Evolutionary conservation across 495 filamentous ascomycete genomes (phyloP).

Genomic region (Podospora comata): DNA sequence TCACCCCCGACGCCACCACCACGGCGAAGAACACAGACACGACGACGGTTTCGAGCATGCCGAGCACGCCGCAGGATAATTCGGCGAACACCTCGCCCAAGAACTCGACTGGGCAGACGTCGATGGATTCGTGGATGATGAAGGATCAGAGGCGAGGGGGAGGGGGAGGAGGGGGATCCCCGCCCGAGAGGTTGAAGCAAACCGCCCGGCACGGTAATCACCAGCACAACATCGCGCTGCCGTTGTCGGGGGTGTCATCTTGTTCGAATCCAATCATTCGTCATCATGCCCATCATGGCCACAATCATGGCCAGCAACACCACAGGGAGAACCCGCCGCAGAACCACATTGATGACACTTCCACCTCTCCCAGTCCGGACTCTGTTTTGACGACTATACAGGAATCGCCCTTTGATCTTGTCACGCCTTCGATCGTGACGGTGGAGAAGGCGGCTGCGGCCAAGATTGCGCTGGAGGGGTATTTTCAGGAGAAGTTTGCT

Average conservation of each 20-base stretch:
- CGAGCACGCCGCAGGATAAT: neutral
- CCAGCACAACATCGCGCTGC: neutral
- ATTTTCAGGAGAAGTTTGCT: slow-evolving; percentile 61
- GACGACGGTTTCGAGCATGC: slow-evolving; percentile 10
- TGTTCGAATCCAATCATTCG: neutral
- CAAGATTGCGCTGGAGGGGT: slow-evolving; percentile 82
- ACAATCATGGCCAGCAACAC: neutral
- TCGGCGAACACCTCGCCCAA: slow-evolving; percentile 6
- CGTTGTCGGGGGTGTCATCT: neutral
- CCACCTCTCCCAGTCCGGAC: slow-evolving; percentile 26
- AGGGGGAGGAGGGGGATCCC: neutral
- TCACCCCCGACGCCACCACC: neutral
- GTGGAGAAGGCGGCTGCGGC: slow-evolving; percentile 74
- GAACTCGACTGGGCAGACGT: slow-evolving; percentile 40
- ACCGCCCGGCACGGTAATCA: neutral
- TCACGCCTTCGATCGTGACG: slow-evolving; percentile 63
- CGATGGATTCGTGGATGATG: slow-evolving; percentile 39
- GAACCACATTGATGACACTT: neutral
- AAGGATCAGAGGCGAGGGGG: slow-evolving; percentile 8
- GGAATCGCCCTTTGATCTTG: slow-evolving; percentile 36
- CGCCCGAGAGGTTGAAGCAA: neutral
- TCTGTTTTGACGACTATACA: slow-evolving; percentile 42
- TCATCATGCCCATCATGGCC: neutral
- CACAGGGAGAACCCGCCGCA: slow-evolving; percentile 22
- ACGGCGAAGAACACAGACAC: slow-evolving; percentile 2